A percentile compares a stretch with the other conserved stretches of the same genome.
phyloP scores from a whole-genome alignment of 768 basidiomycete genomes.

The Xanthoconium stramineum region DNA sequence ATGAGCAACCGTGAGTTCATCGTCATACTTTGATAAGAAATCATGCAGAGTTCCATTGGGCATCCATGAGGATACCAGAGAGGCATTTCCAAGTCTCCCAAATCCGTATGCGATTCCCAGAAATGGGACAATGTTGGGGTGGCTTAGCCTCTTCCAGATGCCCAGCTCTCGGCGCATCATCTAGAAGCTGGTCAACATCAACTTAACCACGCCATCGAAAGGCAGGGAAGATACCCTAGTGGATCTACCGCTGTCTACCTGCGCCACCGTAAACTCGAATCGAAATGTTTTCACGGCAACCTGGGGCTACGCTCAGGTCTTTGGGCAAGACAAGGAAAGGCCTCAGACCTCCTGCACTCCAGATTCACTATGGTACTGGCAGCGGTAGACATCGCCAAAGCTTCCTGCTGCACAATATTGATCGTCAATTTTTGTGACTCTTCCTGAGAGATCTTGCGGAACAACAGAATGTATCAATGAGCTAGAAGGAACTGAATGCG shows the following conservation, averaged over 20 bases:
- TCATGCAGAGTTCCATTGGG: conserved; percentile 7
- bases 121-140: conserved; percentile 13
- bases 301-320: not conserved
- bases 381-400: conserved; percentile 5
- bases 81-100: conserved; percentile 1
- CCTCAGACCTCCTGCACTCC: not conserved
- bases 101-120: conserved; percentile 6
- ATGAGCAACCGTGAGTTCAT: not conserved
- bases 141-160: conserved; percentile 8
- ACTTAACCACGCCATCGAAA: not conserved
- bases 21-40: conserved; percentile 1
- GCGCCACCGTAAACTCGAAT: conserved; percentile 2
- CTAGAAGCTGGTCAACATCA: conserved; percentile 3
- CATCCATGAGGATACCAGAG: conserved; percentile 12
- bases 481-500: not conserved
- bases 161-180: conserved; percentile 14
- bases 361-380: not conserved
- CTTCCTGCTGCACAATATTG: conserved; percentile 6
- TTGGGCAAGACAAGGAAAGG: not conserved
- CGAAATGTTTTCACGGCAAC: conserved; percentile 13
- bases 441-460: conserved; percentile 5
- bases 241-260: not conserved
- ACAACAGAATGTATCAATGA: not conserved
- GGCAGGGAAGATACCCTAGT: not conserved
- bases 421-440: not conserved